These are phyloP conservation scores for Neophaeococcomyces aloes DNA, from an alignment of 2,329 filamentous ascomycete genomes.

Conservation along the genomic window DNA sequence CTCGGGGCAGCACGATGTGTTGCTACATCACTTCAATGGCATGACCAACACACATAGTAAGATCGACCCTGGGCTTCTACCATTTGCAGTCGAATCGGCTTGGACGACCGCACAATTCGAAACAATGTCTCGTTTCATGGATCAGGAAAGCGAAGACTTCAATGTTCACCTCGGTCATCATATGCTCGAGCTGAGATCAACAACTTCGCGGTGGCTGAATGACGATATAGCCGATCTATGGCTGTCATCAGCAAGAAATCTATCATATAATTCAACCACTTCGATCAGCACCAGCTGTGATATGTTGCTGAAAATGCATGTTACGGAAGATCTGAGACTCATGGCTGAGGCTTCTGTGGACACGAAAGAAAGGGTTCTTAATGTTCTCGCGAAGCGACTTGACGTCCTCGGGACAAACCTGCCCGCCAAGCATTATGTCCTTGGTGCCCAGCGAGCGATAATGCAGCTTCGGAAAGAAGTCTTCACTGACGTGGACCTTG, in stretches of 20 bases:
- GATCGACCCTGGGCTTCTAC: conserved; percentile 51
- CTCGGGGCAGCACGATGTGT: conserved; percentile 84
- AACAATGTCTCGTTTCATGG: conserved; percentile 58
- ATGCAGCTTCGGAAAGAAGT: conserved; percentile 61
- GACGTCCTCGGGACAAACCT: conserved; percentile 81
- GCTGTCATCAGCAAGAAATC: conserved; percentile 57
- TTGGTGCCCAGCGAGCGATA: conserved; percentile 73
- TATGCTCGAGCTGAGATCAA: conserved; percentile 44
- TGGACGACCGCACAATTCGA: conserved; percentile 83
- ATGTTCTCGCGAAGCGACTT: conserved; percentile 62
- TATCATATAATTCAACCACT: conserved; percentile 66
- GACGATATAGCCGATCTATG: conserved; percentile 52
- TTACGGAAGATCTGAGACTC: conserved; percentile 61
- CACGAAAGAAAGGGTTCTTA: conserved; percentile 36
- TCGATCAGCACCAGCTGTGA: conserved; percentile 80
- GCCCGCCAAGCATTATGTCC: conserved; percentile 83
- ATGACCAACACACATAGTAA: conserved; percentile 42
- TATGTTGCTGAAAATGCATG: conserved; percentile 73
- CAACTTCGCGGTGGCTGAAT: conserved; percentile 35
- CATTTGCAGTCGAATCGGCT: conserved; percentile 80
- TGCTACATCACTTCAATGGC: conserved; percentile 76
- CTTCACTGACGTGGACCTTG: conserved; percentile 64
- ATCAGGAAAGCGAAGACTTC: conserved; percentile 53
- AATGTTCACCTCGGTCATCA: conserved; percentile 68
- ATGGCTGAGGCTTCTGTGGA: conserved; percentile 57